phyloP scores from a whole-genome alignment of 1,139 yeast species.

The Blastobotrys raffinosifermentans region DNA sequence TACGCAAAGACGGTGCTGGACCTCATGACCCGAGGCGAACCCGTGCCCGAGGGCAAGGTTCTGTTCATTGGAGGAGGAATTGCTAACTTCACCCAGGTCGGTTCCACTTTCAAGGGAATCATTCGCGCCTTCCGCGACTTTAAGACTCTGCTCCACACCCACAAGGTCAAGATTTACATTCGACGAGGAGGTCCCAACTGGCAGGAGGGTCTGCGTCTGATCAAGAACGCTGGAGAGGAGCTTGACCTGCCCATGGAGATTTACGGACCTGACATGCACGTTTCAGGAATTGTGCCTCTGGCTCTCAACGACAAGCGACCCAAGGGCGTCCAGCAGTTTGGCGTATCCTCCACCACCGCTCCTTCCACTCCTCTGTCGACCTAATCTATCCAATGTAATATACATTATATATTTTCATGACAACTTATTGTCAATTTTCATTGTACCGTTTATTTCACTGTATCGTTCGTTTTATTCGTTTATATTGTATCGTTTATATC shows the following conservation, averaged over 20 bases:
- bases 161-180: constrained; percentile 39
- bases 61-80: constrained; percentile 45
- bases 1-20: constrained; percentile 44
- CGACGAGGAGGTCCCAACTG: constrained; percentile 47
- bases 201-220: constrained; percentile 43
- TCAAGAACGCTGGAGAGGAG: constrained; percentile 42
- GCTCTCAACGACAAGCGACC: constrained; percentile 38
- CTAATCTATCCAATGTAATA: constrained; percentile 16
- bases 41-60: constrained; percentile 38
- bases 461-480: too few relatives aligned
- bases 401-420: too few relatives aligned
- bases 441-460: too few relatives aligned
- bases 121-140: constrained; percentile 43
- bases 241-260: constrained; percentile 43
- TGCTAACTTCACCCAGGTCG: constrained; percentile 45
- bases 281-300: constrained; percentile 42
- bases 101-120: constrained; percentile 44
- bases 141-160: constrained; percentile 34
- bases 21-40: constrained; percentile 40
- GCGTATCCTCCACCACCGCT: constrained; percentile 28
- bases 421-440: too few relatives aligned
- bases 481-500: too few relatives aligned
- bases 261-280: constrained; percentile 47
- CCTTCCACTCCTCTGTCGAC: constrained; percentile 31
- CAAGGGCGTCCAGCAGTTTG: constrained; percentile 35